These are phyloP conservation scores for Primulina huaijiensis DNA, from an alignment of 257 asterid genomes.

Conservation along the genomic window DNA sequence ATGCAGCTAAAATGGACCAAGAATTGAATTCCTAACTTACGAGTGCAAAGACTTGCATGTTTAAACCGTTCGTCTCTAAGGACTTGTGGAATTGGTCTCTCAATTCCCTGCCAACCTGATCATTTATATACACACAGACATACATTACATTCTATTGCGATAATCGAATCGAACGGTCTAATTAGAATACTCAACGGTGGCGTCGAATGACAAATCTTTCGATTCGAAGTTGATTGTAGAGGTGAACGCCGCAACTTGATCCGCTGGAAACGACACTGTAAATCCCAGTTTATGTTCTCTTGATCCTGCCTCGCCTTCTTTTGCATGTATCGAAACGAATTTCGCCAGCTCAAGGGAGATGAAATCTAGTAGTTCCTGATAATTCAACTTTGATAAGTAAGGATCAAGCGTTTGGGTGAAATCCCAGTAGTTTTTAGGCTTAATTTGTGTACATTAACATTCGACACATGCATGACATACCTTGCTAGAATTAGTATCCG, in stretches of 20 bases:
- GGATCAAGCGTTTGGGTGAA: not conserved
- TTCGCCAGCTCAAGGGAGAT: slow-evolving; percentile 58
- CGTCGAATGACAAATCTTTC: slow-evolving; percentile 34
- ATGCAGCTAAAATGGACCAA: not conserved
- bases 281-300: slow-evolving; percentile 52
- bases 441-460: not conserved
- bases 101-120: slow-evolving; percentile 51
- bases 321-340: slow-evolving; percentile 42
- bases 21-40: slow-evolving; percentile 32
- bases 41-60: slow-evolving; percentile 53
- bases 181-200: slow-evolving; percentile 48
- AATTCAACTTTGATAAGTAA: too few species aligned
- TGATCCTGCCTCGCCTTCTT: slow-evolving; percentile 17
- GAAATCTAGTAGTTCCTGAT: slow-evolving; percentile 62
- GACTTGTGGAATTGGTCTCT: slow-evolving; percentile 51
- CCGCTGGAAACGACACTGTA: slow-evolving; percentile 51
- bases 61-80: slow-evolving; percentile 51
- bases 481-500: slow-evolving; percentile 34
- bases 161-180: not conserved
- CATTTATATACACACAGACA: not conserved
- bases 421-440: too few species aligned
- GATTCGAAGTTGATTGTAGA: slow-evolving; percentile 43
- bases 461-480: slow-evolving; percentile 26
- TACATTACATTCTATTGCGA: not conserved
- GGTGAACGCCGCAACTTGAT: slow-evolving; percentile 35